These are phyloP conservation scores for Colletotrichum lupini DNA, from an alignment of 2,329 filamentous ascomycete species.

Conservation along the genomic window DNA sequence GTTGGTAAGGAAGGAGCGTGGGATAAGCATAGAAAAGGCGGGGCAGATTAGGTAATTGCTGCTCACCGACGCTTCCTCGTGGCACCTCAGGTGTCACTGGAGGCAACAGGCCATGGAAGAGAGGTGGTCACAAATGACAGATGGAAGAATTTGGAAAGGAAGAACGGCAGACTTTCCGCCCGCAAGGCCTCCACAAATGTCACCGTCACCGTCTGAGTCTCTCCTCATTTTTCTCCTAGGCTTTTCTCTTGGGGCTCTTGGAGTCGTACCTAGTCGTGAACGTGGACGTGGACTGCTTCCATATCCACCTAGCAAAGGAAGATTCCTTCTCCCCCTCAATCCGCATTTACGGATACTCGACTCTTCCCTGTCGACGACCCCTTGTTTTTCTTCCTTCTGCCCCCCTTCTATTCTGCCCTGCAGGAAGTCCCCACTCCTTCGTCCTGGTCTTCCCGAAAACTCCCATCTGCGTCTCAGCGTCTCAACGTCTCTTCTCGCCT, in stretches of 20 bases:
- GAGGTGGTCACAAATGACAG: background rate
- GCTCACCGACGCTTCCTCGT: background rate
- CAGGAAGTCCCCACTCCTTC: background rate
- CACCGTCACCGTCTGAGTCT: background rate
- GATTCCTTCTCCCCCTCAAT: background rate
- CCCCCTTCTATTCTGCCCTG: background rate
- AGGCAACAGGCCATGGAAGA: background rate
- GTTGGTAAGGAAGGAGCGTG: background rate
- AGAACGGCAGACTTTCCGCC: background rate
- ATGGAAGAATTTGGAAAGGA: background rate
- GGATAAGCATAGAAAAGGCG: conserved; percentile 5
- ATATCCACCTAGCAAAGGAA: background rate
- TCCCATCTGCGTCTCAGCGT: background rate
- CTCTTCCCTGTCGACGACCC: conserved; percentile 6
- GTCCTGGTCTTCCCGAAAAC: conserved; percentile 3
- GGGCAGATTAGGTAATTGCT: conserved; percentile 25
- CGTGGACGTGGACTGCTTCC: too few species aligned
- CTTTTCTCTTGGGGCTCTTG: too few species aligned
- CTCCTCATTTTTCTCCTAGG: too few species aligned
- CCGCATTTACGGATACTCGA: background rate
- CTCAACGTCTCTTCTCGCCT: background rate
- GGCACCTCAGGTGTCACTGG: background rate
- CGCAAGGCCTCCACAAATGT: background rate
- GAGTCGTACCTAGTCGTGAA: too few species aligned
- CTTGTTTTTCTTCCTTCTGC: background rate